A percentile compares a stretch with the other conserved stretches of the same genome.
Evolutionary conservation across 2,329 filamentous ascomycete genomes (phyloP).

Genomic region (Clarireedia monteithiana): DNA sequence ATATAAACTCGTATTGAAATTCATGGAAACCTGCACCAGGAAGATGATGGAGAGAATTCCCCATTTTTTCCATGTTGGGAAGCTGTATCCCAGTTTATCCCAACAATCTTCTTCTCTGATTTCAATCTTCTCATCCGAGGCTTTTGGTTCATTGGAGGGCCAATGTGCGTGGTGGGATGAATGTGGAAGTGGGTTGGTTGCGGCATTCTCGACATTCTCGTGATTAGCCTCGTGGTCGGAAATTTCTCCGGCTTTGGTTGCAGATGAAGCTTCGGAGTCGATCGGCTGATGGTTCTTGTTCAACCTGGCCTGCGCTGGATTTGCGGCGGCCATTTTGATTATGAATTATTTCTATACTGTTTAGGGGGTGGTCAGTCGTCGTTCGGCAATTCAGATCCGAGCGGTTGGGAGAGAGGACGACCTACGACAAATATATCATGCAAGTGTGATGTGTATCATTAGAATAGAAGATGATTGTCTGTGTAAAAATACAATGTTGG

Average conservation of each 20-base stretch:
- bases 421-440: background rate
- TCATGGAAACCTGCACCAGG: slow-evolving; percentile 68
- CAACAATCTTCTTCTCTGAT: slow-evolving; percentile 54
- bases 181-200: background rate
- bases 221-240: background rate
- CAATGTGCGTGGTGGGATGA: background rate
- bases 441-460: background rate
- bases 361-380: background rate
- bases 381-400: background rate
- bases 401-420: background rate
- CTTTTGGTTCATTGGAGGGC: background rate
- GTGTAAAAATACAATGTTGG: background rate
- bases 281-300: background rate
- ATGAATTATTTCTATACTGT: background rate
- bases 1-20: slow-evolving; percentile 70
- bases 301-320: background rate
- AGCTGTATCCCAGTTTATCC: slow-evolving; percentile 56
- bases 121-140: slow-evolving; percentile 25
- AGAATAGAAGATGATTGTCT: background rate
- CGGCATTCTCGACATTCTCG: background rate
- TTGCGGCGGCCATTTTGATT: background rate
- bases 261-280: background rate
- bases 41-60: slow-evolving; percentile 66
- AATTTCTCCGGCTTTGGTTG: background rate
- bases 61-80: slow-evolving; percentile 57